phyloP scores from a whole-genome alignment of 163 green algal genomes.

The Smithsoniella earleae region DNA sequence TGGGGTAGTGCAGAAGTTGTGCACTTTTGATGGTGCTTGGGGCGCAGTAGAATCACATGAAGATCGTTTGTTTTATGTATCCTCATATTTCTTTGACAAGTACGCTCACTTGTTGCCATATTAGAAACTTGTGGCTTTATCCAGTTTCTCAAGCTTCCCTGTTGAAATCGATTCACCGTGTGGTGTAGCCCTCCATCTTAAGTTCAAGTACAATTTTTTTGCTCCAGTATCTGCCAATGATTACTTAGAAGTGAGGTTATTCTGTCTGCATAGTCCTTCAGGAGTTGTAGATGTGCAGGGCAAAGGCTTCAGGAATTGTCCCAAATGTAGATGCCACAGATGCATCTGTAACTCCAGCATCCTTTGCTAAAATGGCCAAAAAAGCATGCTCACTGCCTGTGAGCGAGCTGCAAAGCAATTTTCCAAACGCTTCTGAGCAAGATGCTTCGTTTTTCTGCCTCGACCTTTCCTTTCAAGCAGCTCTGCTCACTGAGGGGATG shows the following conservation, averaged over 20 bases:
- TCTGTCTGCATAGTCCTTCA: too few relatives aligned
- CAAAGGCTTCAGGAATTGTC: slow-evolving; percentile 69
- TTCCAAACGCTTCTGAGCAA: slow-evolving; percentile 39
- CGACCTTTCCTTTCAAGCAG: slow-evolving; percentile 81
- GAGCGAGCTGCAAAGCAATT: slow-evolving; percentile 39
- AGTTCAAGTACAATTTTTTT: too few relatives aligned
- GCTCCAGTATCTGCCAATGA: too few relatives aligned
- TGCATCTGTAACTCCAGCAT: slow-evolving; percentile 36
- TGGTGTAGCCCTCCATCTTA: too few relatives aligned
- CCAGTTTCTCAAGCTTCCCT: too few relatives aligned
- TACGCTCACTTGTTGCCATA: neutral
- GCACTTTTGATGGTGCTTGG: slow-evolving; percentile 88
- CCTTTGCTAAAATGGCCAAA: slow-evolving; percentile 55
- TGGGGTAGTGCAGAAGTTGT: slow-evolving; percentile 52
- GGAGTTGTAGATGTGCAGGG: slow-evolving; percentile 43
- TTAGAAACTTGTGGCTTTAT: too few relatives aligned
- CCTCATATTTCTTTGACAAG: slow-evolving; percentile 59
- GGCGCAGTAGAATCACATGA: slow-evolving; percentile 38
- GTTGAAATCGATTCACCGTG: too few relatives aligned
- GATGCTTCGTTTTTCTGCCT: slow-evolving; percentile 78
- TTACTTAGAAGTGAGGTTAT: too few relatives aligned
- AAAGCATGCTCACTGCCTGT: slow-evolving; percentile 58
- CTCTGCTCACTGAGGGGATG: slow-evolving; percentile 84
- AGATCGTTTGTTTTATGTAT: slow-evolving; percentile 71
- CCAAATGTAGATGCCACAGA: slow-evolving; percentile 44